Evolutionary conservation across 345 rosid genomes (phyloP).

Genomic region (Acer saccharum): DNA sequence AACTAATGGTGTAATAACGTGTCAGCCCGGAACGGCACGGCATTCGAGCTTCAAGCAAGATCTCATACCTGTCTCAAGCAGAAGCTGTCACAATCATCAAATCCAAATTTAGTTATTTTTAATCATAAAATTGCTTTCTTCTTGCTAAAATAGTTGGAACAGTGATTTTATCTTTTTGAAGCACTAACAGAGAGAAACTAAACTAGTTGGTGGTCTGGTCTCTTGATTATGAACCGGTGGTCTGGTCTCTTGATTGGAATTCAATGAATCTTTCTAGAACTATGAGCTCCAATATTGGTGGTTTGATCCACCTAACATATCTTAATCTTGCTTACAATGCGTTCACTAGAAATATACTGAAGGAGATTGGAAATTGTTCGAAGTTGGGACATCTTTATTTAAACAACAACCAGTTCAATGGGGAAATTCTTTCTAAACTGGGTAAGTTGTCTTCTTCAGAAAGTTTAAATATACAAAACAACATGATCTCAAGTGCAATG

Average conservation of each 20-base stretch:
- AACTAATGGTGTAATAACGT: too few species aligned
- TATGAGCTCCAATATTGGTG: constrained; percentile 65
- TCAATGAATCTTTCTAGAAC: constrained; percentile 82
- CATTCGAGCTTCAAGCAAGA: too few species aligned
- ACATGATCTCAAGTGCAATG: constrained; percentile 70
- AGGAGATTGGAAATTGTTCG: constrained; percentile 71
- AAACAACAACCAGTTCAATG: constrained; percentile 67
- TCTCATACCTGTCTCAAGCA: too few species aligned
- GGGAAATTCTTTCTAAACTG: constrained; percentile 61
- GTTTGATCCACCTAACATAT: constrained; percentile 52
- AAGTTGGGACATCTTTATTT: constrained; percentile 51
- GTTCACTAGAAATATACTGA: constrained; percentile 57
- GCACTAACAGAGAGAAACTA: too few species aligned
- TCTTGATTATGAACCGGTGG: constrained; percentile 40
- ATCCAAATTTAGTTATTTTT: too few species aligned
- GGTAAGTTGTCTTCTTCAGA: constrained; percentile 42
- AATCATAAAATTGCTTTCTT: too few species aligned
- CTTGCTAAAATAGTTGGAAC: too few species aligned
- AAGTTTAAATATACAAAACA: constrained; percentile 69
- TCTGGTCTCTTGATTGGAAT: constrained; percentile 62
- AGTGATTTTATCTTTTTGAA: too few species aligned
- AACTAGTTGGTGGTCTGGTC: too few species aligned
- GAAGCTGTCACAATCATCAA: too few species aligned
- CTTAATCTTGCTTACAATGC: constrained; percentile 69
- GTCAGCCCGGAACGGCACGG: too few species aligned